phyloP scores from a whole-genome alignment of 345 rosid species.

The Pistacia atlantica region DNA sequence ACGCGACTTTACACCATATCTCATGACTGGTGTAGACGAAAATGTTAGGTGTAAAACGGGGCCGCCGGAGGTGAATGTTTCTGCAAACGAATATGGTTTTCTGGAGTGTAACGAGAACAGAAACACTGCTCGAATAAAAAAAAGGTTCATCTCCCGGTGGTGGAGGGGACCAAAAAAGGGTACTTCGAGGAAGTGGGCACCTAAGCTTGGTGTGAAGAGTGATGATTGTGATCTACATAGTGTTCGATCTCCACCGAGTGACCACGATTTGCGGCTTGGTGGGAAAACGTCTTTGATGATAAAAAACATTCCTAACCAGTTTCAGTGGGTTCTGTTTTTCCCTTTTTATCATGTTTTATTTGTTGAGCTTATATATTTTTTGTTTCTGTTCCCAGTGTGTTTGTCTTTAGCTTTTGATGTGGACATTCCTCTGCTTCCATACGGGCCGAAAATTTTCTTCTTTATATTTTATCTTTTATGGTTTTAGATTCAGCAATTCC shows the following conservation, averaged over 20 bases:
- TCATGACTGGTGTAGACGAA: not conserved
- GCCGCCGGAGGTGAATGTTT: not conserved
- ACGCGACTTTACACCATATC: not conserved
- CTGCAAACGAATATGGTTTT: not conserved
- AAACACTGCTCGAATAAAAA: not conserved
- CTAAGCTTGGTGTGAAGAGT: not conserved
- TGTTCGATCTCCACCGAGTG: not conserved
- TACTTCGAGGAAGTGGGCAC: not conserved
- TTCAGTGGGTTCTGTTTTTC: constrained; percentile 28
- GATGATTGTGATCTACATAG: not conserved
- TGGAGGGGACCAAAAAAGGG: not conserved
- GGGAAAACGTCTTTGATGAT: constrained; percentile 49
- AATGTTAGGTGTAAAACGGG: too few relatives aligned
- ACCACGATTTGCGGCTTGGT: not conserved
- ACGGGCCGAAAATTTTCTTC: not conserved
- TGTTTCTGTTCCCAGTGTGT: not conserved
- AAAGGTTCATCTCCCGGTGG: not conserved
- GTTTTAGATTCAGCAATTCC: not conserved
- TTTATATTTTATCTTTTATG: too few relatives aligned
- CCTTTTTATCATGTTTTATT: not conserved
- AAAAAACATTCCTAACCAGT: constrained; percentile 45
- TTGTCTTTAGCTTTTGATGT: not conserved
- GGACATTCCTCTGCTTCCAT: not conserved
- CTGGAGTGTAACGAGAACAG: not conserved
- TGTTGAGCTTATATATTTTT: not conserved